phyloP scores from a whole-genome alignment of 768 basidiomycete genomes.

The Rossbeevera mucosa region DNA sequence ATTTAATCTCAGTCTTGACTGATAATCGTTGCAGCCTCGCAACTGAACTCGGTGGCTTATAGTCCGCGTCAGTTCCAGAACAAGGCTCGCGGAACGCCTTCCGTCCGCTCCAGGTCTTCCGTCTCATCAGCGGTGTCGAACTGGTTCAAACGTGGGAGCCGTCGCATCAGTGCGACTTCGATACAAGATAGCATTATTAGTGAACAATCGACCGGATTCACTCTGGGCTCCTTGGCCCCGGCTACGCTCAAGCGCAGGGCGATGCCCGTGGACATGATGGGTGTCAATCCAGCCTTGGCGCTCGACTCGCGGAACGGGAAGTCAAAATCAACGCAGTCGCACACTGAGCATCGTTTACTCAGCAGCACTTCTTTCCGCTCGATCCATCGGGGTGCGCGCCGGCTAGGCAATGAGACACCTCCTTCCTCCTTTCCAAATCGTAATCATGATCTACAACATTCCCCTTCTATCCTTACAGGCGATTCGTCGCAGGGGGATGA shows the following conservation, averaged over 20 bases:
- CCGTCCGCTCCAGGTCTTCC: conserved; percentile 50
- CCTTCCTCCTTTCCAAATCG: conserved; percentile 50
- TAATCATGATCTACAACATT: conserved; percentile 35
- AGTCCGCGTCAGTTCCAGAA: conserved; percentile 26
- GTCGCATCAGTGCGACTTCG: conserved; percentile 30
- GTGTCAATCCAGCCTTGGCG: conserved; percentile 4
- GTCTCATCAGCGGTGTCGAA: conserved; percentile 47
- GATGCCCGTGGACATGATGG: conserved; percentile 41
- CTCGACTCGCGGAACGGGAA: conserved; percentile 41
- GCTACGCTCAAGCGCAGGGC: conserved; percentile 42
- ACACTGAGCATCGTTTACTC: conserved; percentile 20
- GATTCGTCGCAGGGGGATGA: conserved; percentile 51
- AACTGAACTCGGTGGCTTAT: conserved; percentile 18
- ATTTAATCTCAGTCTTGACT: not conserved
- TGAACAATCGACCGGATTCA: conserved; percentile 43
- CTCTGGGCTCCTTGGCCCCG: conserved; percentile 24
- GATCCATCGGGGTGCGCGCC: conserved; percentile 41
- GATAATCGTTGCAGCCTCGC: conserved; percentile 13
- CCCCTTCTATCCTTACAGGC: conserved; percentile 27
- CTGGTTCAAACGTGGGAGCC: conserved; percentile 48
- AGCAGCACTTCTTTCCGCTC: conserved; percentile 36
- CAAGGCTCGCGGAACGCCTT: conserved; percentile 43
- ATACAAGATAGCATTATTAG: conserved; percentile 40
- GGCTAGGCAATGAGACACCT: conserved; percentile 41
- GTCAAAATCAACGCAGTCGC: conserved; percentile 44